Evolutionary conservation across 805 yeast species (phyloP), one percentile per base, ranked within the genome.

Genomic region (Lipomyces sp.): DNA sequence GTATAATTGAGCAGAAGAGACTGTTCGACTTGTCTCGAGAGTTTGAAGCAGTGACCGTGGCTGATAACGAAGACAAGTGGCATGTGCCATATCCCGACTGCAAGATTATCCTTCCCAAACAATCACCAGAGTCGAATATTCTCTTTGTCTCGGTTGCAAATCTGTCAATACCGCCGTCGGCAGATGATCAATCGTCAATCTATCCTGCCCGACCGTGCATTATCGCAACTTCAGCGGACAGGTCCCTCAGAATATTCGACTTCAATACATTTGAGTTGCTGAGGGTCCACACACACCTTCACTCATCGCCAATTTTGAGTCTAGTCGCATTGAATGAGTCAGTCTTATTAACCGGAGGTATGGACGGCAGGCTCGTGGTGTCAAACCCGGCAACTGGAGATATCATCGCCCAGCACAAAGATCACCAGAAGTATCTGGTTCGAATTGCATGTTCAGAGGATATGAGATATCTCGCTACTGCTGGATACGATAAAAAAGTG

Each of bases 311-410:
- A 6, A 64, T 70, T 24, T 50, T 70, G 59, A 53, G 58, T 11
- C 53, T 66, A 18, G 64, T 58, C 33, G 69, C 69, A 71, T 6
- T 80, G 8, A 66, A 70, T 4, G 74, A 72, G 6, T 70, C 73
- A 2, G 62, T 77, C 10, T 64, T 84, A 0, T 63, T 82, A 6
- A 74, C 83, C 13, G 82, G 84, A 57, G 88, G 86, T 0, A 84
- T 86, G 86, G 82, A 84, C 73, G 89, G 89, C 6, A 75, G 73
- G 48, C 71, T 82, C 1, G 75, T 75, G 56, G 69, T 78, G 32
- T 70, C 74, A 29, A 61, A 70, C 29, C 45, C 75, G 4, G 60
- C 39, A 2, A 64, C 68, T 4, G 63, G 63, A 3, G 69, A 64
- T 2, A 29, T 60, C 10, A 57, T 73, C 5, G 63, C 58, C 15